Base-by-base conservation (phyloP, 169 alveolate genomes). In the Cryptosporidium canis region DNA sequence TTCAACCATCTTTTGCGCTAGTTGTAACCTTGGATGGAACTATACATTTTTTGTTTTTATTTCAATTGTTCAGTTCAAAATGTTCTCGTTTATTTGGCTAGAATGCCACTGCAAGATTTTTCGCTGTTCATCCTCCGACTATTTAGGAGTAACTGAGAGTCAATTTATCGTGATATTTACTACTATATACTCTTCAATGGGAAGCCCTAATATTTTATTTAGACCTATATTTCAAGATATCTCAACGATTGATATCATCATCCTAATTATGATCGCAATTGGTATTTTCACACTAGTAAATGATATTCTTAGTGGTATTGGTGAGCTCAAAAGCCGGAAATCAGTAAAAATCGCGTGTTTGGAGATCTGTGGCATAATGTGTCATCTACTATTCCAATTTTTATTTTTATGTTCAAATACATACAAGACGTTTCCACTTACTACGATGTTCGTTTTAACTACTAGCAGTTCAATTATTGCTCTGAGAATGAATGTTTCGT, bases 91-190 rank as follows among this genome's bases (percentile, higher is more conserved):
- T 55, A 77, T 77, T 39, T 77, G 87, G 87, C 27, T 77, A 16
- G 87, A 77, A 6, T 56, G 61, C 47, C 87, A 77, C 63, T 77
- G 87, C 44, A 55, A 77, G 37, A 66, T 77, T 24, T 77, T 58
- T 45, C 87, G 87, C 5, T 77, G 87, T 43, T 77, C 87, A 14
- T 55, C 87, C 8, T 43, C 87, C 8, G 37, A 77, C 6, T 77
- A 58, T 14, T 77, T 77, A 39, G 87, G 87, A 7, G 87, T 77
- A 18, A 77, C 87, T 2, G 87, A 77, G 24, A 77, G 87, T 43
- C 87, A 77, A 21, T 56, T 31, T 35, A 35, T 61, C 24, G 71
- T 77, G 11, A 77, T 77, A 41, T 61, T 77, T 16, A 41, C 61
- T 77, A 18, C 61, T 8, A n/a, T 58, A 1, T 77, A 24, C 61